These are phyloP conservation scores for Letharia lupina DNA, from an alignment of 495 filamentous ascomycete genomes.

Conservation along the genomic window DNA sequence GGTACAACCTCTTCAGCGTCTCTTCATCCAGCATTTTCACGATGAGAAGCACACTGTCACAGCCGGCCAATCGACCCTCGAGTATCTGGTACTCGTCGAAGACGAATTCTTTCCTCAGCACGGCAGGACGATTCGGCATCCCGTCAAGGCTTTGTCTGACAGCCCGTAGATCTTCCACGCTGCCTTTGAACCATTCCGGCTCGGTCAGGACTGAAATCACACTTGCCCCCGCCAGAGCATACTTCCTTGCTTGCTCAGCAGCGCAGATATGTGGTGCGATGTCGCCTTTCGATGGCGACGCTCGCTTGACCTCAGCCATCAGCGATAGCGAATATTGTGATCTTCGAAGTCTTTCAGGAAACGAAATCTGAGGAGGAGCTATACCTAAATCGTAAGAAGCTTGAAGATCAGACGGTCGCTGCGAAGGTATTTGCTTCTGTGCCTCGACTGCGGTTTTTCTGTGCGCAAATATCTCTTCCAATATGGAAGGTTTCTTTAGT, in stretches of 20 bases:
- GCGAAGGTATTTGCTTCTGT: slow-evolving; percentile 81
- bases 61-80: slow-evolving; percentile 85
- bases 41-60: slow-evolving; percentile 91
- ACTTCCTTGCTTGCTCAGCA: slow-evolving; percentile 80
- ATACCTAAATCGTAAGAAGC: slow-evolving; percentile 75
- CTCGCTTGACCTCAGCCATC: slow-evolving; percentile 95
- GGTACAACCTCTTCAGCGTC: slow-evolving; percentile 70
- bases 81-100: slow-evolving; percentile 98
- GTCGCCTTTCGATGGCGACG: slow-evolving; percentile 90
- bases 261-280: slow-evolving; percentile 84
- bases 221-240: slow-evolving; percentile 88
- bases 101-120: slow-evolving; percentile 93
- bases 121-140: slow-evolving; percentile 82
- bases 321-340: slow-evolving; percentile 77
- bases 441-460: slow-evolving; percentile 66
- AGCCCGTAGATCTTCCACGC: slow-evolving; percentile 82
- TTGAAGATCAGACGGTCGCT: slow-evolving; percentile 76
- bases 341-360: slow-evolving; percentile 67
- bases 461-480: slow-evolving; percentile 86
- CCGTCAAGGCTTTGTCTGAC: slow-evolving; percentile 82
- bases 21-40: slow-evolving; percentile 90
- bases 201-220: slow-evolving; percentile 97
- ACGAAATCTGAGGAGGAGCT: slow-evolving; percentile 75
- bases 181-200: slow-evolving; percentile 97
- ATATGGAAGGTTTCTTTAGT: slow-evolving; percentile 68